Evolutionary conservation across 176 grass and related monocot species (phyloP).

Genomic region (Chloris gayana): DNA sequence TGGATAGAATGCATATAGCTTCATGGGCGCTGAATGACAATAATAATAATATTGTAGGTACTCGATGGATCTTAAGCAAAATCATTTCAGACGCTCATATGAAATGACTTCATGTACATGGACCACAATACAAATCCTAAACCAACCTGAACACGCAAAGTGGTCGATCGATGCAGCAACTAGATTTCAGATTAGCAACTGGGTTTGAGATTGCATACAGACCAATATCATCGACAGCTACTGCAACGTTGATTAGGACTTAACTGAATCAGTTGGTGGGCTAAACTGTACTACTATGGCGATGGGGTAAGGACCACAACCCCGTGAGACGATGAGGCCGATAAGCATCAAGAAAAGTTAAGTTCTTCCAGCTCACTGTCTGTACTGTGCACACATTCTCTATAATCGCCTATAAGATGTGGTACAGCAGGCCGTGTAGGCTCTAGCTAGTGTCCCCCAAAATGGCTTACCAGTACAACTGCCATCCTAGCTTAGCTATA

Average conservation of each 20-base stretch:
- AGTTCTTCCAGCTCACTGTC: slow-evolving; percentile 40
- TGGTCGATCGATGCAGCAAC: neutral
- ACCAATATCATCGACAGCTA: neutral
- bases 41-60: neutral
- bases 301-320: slow-evolving; percentile 30
- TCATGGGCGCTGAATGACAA: neutral
- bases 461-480: slow-evolving; percentile 30
- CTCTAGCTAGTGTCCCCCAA: slow-evolving; percentile 31
- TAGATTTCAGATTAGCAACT: slow-evolving; percentile 1
- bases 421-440: neutral
- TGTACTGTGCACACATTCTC: slow-evolving; percentile 28
- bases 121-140: slow-evolving; percentile 29
- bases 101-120: slow-evolving; percentile 14
- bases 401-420: slow-evolving; percentile 7
- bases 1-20: neutral
- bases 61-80: slow-evolving; percentile 17
- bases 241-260: slow-evolving; percentile 24
- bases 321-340: slow-evolving; percentile 6
- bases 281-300: neutral
- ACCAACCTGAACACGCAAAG: slow-evolving; percentile 22
- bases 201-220: neutral
- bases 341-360: slow-evolving; percentile 42
- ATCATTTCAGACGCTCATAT: slow-evolving; percentile 39
- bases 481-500: slow-evolving; percentile 33
- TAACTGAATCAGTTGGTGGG: slow-evolving; percentile 23